These are phyloP conservation scores for Pseudogymnoascus sp. DNA, from an alignment of 2,329 filamentous ascomycete genomes.

Conservation along the genomic window DNA sequence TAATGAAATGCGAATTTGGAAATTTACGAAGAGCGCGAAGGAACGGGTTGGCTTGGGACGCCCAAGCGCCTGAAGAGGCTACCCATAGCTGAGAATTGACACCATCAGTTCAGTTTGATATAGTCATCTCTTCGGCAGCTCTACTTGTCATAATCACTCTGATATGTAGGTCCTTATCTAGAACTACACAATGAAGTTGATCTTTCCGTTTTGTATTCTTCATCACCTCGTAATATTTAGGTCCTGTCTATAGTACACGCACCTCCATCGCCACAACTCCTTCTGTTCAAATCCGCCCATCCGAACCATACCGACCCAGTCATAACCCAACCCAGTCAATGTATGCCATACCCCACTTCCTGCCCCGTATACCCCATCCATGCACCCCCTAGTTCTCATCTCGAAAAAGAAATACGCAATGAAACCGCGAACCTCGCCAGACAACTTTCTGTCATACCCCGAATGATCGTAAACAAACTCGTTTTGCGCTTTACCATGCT, in stretches of 20 bases:
- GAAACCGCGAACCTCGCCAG: neutral
- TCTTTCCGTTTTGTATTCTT: neutral
- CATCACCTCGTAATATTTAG: constrained; percentile 7
- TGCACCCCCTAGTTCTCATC: neutral
- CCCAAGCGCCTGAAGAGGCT: neutral
- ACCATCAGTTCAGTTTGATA: neutral
- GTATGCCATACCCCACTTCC: neutral
- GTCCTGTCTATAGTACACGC: constrained; percentile 11
- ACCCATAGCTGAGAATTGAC: neutral
- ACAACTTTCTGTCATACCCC: neutral
- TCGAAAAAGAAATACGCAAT: neutral
- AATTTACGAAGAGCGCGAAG: neutral
- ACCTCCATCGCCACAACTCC: neutral
- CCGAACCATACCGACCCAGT: neutral
- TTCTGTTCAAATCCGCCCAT: neutral
- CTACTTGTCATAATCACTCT: neutral
- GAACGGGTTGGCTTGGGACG: neutral
- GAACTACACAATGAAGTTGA: neutral
- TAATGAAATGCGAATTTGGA: neutral
- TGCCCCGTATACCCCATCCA: neutral
- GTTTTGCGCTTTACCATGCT: neutral
- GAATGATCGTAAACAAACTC: neutral
- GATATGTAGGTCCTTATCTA: neutral
- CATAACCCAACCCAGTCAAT: neutral
- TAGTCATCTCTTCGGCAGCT: neutral